Evolutionary conservation across 2,329 filamentous ascomycete genomes (phyloP).

Genomic region (Verticillium klebahnii): DNA sequence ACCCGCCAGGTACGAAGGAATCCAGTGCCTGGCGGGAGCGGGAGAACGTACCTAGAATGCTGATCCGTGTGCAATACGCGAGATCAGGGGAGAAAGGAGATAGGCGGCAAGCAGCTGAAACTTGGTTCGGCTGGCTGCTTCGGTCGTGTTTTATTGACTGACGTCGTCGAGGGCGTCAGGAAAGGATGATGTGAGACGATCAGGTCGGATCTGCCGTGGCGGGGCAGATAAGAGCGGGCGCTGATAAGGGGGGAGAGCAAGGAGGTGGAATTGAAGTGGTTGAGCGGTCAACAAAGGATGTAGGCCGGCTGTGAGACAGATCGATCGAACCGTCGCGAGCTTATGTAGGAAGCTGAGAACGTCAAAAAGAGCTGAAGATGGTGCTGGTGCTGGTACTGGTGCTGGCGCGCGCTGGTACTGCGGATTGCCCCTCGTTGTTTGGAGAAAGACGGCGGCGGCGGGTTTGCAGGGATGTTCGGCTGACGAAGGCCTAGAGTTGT

Average conservation of each 20-base stretch:
- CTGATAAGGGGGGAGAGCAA: not conserved
- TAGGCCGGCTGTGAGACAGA: not conserved
- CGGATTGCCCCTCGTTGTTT: not conserved
- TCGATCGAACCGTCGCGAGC: not conserved
- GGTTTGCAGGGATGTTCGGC: not conserved
- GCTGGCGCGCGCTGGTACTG: not conserved
- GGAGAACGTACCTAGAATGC: slow-evolving; percentile 12
- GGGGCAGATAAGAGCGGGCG: not conserved
- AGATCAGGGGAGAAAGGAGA: slow-evolving; percentile 7
- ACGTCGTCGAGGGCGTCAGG: not conserved
- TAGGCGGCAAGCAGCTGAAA: not conserved
- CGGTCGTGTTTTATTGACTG: not conserved
- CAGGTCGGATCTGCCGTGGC: not conserved
- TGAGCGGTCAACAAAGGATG: not conserved
- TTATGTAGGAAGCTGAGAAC: not conserved
- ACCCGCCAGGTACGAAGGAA: not conserved
- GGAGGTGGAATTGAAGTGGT: not conserved
- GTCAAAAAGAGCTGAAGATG: not conserved
- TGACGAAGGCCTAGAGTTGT: slow-evolving; percentile 1
- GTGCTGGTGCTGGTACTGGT: not conserved
- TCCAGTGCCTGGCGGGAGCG: slow-evolving; percentile 2
- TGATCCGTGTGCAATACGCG: slow-evolving; percentile 12
- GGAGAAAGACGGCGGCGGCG: not conserved
- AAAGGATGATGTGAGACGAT: not conserved
- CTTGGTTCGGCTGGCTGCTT: not conserved